phyloP scores from a whole-genome alignment of 2,329 filamentous ascomycete species.

The Alternaria triticina region DNA sequence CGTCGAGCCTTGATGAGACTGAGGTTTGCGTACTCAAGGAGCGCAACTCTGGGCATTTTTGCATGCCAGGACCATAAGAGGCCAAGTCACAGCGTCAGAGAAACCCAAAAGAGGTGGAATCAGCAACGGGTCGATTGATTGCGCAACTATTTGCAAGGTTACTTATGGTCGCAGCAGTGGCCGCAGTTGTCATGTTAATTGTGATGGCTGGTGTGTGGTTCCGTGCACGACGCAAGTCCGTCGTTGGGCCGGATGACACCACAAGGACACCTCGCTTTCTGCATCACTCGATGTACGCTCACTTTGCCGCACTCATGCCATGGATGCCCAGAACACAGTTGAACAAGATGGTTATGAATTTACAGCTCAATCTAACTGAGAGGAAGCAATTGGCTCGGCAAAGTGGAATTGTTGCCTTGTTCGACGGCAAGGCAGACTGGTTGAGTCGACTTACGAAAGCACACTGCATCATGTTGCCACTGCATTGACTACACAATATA shows the following conservation, averaged over 20 bases:
- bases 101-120: slow-evolving; percentile 26
- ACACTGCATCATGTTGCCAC: slow-evolving; percentile 45
- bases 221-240: slow-evolving; percentile 38
- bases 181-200: slow-evolving; percentile 43
- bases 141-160: slow-evolving; percentile 40
- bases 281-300: slow-evolving; percentile 24
- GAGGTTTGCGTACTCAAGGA: slow-evolving; percentile 14
- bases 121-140: slow-evolving; percentile 37
- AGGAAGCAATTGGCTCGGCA: slow-evolving; percentile 39
- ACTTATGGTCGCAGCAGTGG: slow-evolving; percentile 37
- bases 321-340: slow-evolving; percentile 18
- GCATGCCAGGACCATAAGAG: slow-evolving; percentile 24
- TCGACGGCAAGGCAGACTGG: slow-evolving; percentile 37
- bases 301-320: slow-evolving; percentile 20
- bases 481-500: slow-evolving; percentile 28
- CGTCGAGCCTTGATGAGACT: slow-evolving; percentile 38
- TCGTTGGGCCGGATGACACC: slow-evolving; percentile 30
- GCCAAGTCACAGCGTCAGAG: slow-evolving; percentile 24
- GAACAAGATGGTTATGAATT: slow-evolving; percentile 11
- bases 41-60: slow-evolving; percentile 26
- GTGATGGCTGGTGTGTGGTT: slow-evolving; percentile 41
- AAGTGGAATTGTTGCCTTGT: slow-evolving; percentile 33
- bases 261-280: slow-evolving; percentile 37
- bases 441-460: slow-evolving; percentile 34
- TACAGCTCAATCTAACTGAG: slow-evolving; percentile 34